A percentile compares a stretch with the other conserved stretches of the same genome.
Evolutionary conservation across 2,329 filamentous ascomycete species (phyloP).

Genomic region (Penicillium brasilianum): DNA sequence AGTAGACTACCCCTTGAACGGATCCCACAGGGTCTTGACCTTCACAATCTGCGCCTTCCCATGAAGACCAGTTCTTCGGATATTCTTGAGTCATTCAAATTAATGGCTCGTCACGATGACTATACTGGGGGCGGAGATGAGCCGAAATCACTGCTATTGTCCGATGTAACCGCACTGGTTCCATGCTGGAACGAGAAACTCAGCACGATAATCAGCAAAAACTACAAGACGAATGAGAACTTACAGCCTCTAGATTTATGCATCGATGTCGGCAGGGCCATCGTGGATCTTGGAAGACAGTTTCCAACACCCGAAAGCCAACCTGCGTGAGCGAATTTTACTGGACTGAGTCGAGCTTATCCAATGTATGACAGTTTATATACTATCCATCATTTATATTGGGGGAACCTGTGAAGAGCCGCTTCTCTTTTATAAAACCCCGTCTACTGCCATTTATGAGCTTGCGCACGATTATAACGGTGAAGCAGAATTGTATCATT

Average conservation of each 20-base stretch:
- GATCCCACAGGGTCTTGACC: conserved; percentile 24
- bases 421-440: neutral
- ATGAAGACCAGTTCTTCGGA: conserved; percentile 5
- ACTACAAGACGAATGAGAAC: conserved; percentile 11
- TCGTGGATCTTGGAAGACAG: conserved; percentile 9
- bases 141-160: neutral
- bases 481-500: neutral
- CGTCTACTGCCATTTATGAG: neutral
- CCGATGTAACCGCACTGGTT: conserved; percentile 6
- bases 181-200: conserved; percentile 24
- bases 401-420: neutral
- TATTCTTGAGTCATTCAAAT: neutral
- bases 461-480: neutral
- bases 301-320: neutral
- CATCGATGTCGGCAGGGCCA: conserved; percentile 14
- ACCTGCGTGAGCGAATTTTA: neutral
- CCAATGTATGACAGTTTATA: neutral
- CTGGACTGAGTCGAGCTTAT: neutral
- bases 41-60: conserved; percentile 15
- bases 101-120: neutral
- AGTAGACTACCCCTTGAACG: conserved; percentile 26
- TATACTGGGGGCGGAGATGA: conserved; percentile 6
- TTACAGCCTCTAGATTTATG: neutral
- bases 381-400: neutral
- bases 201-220: conserved; percentile 13